Evolutionary conservation across 2,329 filamentous ascomycete species (phyloP).

Genomic region (Sclerotinia minor): DNA sequence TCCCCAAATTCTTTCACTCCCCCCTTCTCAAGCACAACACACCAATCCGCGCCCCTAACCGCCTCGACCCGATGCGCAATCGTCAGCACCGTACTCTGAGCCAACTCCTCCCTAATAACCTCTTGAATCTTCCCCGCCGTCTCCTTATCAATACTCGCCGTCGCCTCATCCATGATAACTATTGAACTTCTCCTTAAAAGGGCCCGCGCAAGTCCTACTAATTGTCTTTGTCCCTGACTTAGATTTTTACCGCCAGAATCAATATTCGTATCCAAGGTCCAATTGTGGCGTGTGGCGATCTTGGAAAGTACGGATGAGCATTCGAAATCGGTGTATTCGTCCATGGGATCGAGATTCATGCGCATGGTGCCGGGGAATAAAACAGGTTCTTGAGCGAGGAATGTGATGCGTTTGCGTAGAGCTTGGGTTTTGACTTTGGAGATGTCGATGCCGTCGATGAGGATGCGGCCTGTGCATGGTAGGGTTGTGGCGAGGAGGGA

Average conservation of each 20-base stretch:
- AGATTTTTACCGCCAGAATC: slow-evolving; percentile 63
- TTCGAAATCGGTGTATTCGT: slow-evolving; percentile 56
- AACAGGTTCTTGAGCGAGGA: slow-evolving; percentile 67
- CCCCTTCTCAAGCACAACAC: slow-evolving; percentile 39
- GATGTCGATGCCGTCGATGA: slow-evolving; percentile 62
- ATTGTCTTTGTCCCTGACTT: slow-evolving; percentile 64
- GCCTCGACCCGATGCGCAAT: slow-evolving; percentile 66
- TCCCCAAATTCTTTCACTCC: slow-evolving; percentile 33
- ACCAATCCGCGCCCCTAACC: slow-evolving; percentile 57
- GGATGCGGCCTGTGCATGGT: slow-evolving; percentile 55
- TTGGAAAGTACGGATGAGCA: slow-evolving; percentile 55
- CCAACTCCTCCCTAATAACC: slow-evolving; percentile 57
- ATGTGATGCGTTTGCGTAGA: slow-evolving; percentile 62
- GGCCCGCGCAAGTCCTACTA: slow-evolving; percentile 64
- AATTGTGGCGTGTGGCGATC: slow-evolving; percentile 55
- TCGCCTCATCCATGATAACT: slow-evolving; percentile 66
- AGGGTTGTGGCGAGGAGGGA: slow-evolving; percentile 58
- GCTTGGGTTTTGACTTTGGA: slow-evolving; percentile 58
- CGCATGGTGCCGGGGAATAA: slow-evolving; percentile 63
- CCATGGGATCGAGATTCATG: slow-evolving; percentile 62
- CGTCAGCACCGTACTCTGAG: slow-evolving; percentile 60
- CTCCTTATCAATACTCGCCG: slow-evolving; percentile 63
- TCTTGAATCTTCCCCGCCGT: slow-evolving; percentile 57
- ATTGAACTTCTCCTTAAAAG: slow-evolving; percentile 61
- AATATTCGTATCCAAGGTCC: slow-evolving; percentile 56